Base-by-base conservation (phyloP, 106 monocot genomes). In the Dactylorhiza incarnata region DNA sequence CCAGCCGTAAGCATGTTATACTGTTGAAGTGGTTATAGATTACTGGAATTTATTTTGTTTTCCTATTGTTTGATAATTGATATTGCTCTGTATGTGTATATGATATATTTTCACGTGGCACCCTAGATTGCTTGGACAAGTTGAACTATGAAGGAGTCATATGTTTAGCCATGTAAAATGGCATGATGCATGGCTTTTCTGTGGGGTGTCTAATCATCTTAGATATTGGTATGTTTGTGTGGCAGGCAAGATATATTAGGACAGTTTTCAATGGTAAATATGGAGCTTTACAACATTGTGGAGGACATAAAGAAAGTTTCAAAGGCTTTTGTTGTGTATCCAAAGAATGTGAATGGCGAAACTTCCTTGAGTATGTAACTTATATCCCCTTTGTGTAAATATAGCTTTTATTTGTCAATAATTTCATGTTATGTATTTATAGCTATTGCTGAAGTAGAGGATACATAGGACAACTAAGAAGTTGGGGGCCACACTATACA, bases 271-370 rank as follows among this genome's bases (percentile, higher is more conserved):
- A 96, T 96, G 96, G 93, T 96, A 22, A 96, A 88, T 71, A 83
- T 96, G 89, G 96, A 96, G 84, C 96, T 96, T 73, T 91, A 84
- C 84, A 96, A 84, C 83, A 93, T 96, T 7, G 90, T 96, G 74
- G 96, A 96, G 70, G 96, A 96, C 66, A 96, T 96, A 49, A 93
- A 93, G 84, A 96, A 96, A 77, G 96, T 96, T 47, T 96, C 96
- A 7, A 96, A 96, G 77, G 87, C 89, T 70, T 96, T 96, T 72
- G 93, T 93, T 1, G 89, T 96, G 52, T 75, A 96, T 77, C 96
- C 96, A 9, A 85, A 89, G 78, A 91, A 89, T 76, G 93, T 96
- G 3, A 93, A 91, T 87, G 89, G 84, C 3, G 87, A 96, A 48
- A 96, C 83, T 86, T 87, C 96, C 24, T 59, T 84, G 63, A 93